Evolutionary conservation across 192 early-diverging fungal species (phyloP).

Genomic region (Entrophospora sp.): DNA sequence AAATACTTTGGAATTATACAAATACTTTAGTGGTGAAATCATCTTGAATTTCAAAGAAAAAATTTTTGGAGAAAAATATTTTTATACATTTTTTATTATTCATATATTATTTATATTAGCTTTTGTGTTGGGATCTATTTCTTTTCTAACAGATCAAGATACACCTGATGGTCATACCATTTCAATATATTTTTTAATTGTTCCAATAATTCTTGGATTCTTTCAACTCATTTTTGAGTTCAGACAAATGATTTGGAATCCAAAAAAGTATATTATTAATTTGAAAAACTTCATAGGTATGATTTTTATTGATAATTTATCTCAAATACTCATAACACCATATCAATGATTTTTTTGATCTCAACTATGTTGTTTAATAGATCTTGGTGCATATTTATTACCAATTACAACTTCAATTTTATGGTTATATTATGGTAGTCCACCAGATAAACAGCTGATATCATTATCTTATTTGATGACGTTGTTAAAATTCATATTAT

Average conservation of each 20-base stretch:
- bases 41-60: slow-evolving; percentile 7
- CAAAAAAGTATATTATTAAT: not conserved
- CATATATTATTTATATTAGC: not conserved
- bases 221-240: not conserved
- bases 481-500: slow-evolving; percentile 1
- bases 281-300: not conserved
- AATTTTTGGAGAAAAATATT: not conserved
- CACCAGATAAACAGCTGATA: not conserved
- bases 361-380: not conserved
- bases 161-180: too few species aligned
- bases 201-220: not conserved
- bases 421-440: not conserved
- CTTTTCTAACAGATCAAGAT: too few species aligned
- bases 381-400: not conserved
- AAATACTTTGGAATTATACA: not conserved
- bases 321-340: too few species aligned
- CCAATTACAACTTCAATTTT: not conserved
- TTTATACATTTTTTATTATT: not conserved
- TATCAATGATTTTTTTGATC: not conserved
- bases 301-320: too few species aligned
- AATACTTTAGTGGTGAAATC: not conserved
- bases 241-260: not conserved
- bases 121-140: not conserved
- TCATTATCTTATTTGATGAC: not conserved
- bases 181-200: not conserved